phyloP scores from a whole-genome alignment of 2,329 filamentous ascomycete species.

The Fusarium sp. region DNA sequence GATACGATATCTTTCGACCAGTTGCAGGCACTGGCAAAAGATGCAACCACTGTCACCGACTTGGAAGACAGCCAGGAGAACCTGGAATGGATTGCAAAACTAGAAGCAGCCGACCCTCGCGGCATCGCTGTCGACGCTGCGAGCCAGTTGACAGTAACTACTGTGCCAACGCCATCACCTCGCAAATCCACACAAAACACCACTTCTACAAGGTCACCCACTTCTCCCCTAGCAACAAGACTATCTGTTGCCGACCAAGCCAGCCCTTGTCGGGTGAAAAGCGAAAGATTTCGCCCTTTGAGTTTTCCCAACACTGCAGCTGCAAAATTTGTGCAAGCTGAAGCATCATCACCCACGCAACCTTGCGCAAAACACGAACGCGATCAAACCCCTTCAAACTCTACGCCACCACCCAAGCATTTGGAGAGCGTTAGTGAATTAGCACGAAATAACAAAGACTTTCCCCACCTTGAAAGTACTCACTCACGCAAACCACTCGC shows the following conservation, averaged over 20 bases:
- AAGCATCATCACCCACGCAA: background rate
- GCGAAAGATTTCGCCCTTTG: background rate
- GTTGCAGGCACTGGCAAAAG: conserved; percentile 74
- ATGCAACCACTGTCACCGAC: conserved; percentile 64
- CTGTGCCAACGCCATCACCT: conserved; percentile 54
- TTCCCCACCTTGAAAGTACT: background rate
- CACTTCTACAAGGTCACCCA: conserved; percentile 30
- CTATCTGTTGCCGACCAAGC: background rate
- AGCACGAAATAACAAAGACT: conserved; percentile 3
- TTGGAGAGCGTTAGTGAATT: conserved; percentile 15
- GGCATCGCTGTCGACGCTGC: conserved; percentile 58
- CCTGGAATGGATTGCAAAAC: conserved; percentile 69
- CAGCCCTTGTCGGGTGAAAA: background rate
- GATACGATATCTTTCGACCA: conserved; percentile 78
- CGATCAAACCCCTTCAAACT: background rate
- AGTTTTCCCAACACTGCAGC: conserved; percentile 11
- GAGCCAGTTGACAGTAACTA: conserved; percentile 61
- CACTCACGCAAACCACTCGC: conserved; percentile 40
- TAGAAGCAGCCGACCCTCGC: conserved; percentile 68
- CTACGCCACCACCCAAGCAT: conserved; percentile 39
- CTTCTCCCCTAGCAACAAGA: conserved; percentile 24
- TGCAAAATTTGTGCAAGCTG: conserved; percentile 22
- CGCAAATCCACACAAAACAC: conserved; percentile 47
- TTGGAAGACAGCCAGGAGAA: conserved; percentile 72
- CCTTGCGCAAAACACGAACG: conserved; percentile 6